phyloP scores from a whole-genome alignment of 345 rosid genomes.

The Isatis tinctoria region DNA sequence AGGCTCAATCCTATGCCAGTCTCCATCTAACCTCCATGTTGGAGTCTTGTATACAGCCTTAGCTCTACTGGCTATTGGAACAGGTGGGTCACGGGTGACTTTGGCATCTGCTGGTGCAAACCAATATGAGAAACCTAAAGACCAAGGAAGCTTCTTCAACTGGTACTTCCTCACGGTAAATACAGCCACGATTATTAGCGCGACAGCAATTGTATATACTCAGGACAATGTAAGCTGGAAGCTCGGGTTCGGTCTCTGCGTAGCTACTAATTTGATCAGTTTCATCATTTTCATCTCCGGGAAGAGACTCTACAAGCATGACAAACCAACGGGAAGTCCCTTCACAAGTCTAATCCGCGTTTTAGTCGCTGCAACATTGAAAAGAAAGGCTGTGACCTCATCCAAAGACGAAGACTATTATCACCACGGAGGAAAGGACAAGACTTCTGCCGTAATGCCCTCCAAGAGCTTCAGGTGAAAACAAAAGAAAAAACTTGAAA shows the following conservation, averaged over 20 bases:
- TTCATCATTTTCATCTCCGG: constrained; percentile 35
- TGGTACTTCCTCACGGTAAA: constrained; percentile 39
- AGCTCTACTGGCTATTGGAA: background rate
- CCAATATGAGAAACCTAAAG: constrained; percentile 35
- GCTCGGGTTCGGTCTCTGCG: constrained; percentile 41
- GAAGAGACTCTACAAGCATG: constrained; percentile 30
- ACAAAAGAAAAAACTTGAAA: background rate
- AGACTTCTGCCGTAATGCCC: constrained; percentile 6
- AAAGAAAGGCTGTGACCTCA: constrained; percentile 34
- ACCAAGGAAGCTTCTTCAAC: constrained; percentile 42
- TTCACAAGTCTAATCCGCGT: constrained; percentile 40
- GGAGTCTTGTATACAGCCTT: constrained; percentile 36
- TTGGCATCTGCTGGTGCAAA: constrained; percentile 41
- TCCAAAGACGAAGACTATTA: constrained; percentile 35
- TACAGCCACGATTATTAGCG: background rate
- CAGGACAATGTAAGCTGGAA: constrained; percentile 46
- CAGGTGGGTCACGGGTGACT: background rate
- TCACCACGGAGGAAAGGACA: background rate
- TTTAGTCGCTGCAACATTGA: constrained; percentile 31
- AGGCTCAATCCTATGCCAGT: constrained; percentile 23
- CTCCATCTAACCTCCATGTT: constrained; percentile 31
- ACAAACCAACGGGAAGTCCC: constrained; percentile 45
- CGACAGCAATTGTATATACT: constrained; percentile 35
- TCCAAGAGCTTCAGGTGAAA: constrained; percentile 37
- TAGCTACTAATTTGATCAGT: constrained; percentile 25